Conservation (phyloP, 768 basidiomycete genomes). For the Galerina sulciceps region DNA sequence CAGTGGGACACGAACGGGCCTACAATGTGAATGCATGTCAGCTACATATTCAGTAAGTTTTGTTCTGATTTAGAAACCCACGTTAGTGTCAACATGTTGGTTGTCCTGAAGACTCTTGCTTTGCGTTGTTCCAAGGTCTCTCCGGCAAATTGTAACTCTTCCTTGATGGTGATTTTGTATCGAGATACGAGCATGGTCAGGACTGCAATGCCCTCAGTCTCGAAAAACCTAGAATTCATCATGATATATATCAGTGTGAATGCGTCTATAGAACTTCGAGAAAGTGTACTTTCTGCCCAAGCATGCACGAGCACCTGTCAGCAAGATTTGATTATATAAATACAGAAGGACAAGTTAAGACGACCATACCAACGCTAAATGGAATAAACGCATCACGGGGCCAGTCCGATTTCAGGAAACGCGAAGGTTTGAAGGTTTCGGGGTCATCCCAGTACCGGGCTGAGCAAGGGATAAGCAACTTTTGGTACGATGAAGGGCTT, state of each 20-base stretch:
- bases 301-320: constrained; percentile 22
- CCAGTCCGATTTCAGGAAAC: constrained; percentile 53
- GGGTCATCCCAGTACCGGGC: constrained; percentile 63
- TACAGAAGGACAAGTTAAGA: not conserved
- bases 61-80: not conserved
- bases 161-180: constrained; percentile 52
- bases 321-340: not conserved
- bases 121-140: constrained; percentile 52
- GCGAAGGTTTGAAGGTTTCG: constrained; percentile 44
- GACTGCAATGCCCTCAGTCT: constrained; percentile 53
- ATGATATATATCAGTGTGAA: constrained; percentile 1
- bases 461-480: constrained; percentile 16
- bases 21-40: not conserved
- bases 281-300: constrained; percentile 24
- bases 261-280: not conserved
- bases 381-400: constrained; percentile 58
- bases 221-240: constrained; percentile 44
- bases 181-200: constrained; percentile 48
- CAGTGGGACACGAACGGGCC: constrained; percentile 30
- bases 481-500: not conserved
- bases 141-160: constrained; percentile 49
- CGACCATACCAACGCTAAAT: constrained; percentile 44
- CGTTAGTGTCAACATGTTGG: constrained; percentile 40
- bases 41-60: not conserved
- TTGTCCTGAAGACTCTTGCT: constrained; percentile 38